Evolutionary conservation across 768 basidiomycete species (phyloP).

Genomic region (Boletus insuetus): DNA sequence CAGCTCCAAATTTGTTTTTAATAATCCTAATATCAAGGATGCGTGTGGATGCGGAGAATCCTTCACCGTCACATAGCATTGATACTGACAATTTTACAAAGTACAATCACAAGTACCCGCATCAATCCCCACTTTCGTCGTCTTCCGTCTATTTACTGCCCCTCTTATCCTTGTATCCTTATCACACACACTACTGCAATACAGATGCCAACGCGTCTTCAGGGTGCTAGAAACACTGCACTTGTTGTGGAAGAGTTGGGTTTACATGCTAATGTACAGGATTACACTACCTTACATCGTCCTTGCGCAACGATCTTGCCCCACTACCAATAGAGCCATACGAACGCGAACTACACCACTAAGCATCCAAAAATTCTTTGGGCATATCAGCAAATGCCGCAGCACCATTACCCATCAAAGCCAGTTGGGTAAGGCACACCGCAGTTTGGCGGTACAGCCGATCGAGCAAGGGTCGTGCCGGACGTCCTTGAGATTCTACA

Average conservation of each 20-base stretch:
- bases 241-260: constrained; percentile 9
- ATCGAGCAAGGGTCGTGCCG: constrained; percentile 69
- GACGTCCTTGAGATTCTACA: constrained; percentile 75
- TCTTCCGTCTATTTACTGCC: neutral
- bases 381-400: constrained; percentile 82
- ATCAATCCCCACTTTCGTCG: neutral
- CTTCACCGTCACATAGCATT: constrained; percentile 54
- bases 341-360: neutral
- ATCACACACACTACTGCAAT: constrained; percentile 19
- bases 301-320: constrained; percentile 1
- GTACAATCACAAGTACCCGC: constrained; percentile 13
- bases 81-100: constrained; percentile 4
- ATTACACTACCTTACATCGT: constrained; percentile 17
- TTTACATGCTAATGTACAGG: constrained; percentile 10
- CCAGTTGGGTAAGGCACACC: constrained; percentile 68
- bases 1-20: constrained; percentile 79
- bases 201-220: constrained; percentile 2
- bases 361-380: constrained; percentile 64
- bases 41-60: constrained; percentile 96
- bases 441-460: constrained; percentile 73
- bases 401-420: constrained; percentile 64
- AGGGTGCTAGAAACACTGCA: neutral
- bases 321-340: neutral
- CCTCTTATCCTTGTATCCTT: constrained; percentile 28
- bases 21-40: constrained; percentile 93